Evolutionary conservation across 805 yeast genomes (phyloP).

Genomic region (Wickerhamomyces chambardii): DNA sequence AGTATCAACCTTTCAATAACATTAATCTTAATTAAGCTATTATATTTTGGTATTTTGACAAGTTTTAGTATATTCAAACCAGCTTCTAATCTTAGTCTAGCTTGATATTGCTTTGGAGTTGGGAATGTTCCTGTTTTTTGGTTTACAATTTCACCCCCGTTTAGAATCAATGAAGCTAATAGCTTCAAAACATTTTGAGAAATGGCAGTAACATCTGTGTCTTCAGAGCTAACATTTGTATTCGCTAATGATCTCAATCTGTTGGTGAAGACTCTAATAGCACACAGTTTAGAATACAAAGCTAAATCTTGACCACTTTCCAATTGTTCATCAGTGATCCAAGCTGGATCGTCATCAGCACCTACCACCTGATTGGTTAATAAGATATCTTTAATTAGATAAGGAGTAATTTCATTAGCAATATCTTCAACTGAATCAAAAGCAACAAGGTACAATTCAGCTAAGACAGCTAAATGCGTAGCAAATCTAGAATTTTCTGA

Average conservation of each 20-base stretch:
- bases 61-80: slow-evolving; percentile 58
- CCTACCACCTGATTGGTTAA: slow-evolving; percentile 37
- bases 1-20: slow-evolving; percentile 45
- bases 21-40: slow-evolving; percentile 39
- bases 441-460: slow-evolving; percentile 45
- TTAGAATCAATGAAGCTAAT: slow-evolving; percentile 50
- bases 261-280: slow-evolving; percentile 51
- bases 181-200: slow-evolving; percentile 62
- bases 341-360: slow-evolving; percentile 23
- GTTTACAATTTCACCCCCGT: slow-evolving; percentile 69
- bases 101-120: slow-evolving; percentile 56
- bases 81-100: slow-evolving; percentile 57
- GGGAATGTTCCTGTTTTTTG: slow-evolving; percentile 33
- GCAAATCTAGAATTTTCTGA: slow-evolving; percentile 28
- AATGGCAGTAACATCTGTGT: slow-evolving; percentile 27
- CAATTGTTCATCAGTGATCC: slow-evolving; percentile 38
- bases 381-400: slow-evolving; percentile 53
- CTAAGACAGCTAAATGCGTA: slow-evolving; percentile 49
- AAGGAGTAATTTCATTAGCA: slow-evolving; percentile 49
- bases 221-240: slow-evolving; percentile 8
- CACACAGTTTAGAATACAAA: slow-evolving; percentile 38
- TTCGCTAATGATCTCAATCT: slow-evolving; percentile 32
- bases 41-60: slow-evolving; percentile 45
- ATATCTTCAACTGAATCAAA: slow-evolving; percentile 41
- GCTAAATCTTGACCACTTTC: slow-evolving; percentile 21